Percentiles rank a stretch among this genome's conserved stretches.
Conservation (phyloP, 2,329 filamentous ascomycete species). For the Elsinoe fawcettii region DNA sequence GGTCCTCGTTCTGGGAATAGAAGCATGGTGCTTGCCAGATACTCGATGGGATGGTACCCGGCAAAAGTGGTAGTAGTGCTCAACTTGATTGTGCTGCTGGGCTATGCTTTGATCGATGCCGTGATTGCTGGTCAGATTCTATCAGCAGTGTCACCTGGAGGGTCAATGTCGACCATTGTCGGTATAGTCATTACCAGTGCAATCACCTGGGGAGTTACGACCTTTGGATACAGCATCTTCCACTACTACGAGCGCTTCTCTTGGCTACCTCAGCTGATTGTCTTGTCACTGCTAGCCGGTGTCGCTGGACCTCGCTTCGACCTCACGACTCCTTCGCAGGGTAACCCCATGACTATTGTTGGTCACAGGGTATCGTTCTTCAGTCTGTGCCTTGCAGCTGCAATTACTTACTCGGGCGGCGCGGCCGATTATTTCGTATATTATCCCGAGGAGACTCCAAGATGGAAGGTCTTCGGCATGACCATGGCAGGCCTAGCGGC, state of each 20-base stretch:
- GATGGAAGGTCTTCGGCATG: slow-evolving; percentile 48
- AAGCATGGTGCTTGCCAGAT: slow-evolving; percentile 55
- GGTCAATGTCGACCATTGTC: slow-evolving; percentile 55
- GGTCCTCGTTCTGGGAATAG: slow-evolving; percentile 54
- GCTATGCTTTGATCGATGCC: slow-evolving; percentile 56
- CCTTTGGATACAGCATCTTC: slow-evolving; percentile 60
- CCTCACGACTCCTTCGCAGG: slow-evolving; percentile 42
- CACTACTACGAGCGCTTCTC: slow-evolving; percentile 62
- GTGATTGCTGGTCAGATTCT: slow-evolving; percentile 62
- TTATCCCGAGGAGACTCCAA: slow-evolving; percentile 48
- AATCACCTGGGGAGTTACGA: slow-evolving; percentile 56
- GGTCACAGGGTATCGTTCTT: slow-evolving; percentile 61
- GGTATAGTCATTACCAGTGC: slow-evolving; percentile 59
- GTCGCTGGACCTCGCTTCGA: slow-evolving; percentile 55
- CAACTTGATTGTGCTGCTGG: slow-evolving; percentile 54
- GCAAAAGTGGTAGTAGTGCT: slow-evolving; percentile 56
- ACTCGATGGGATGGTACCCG: slow-evolving; percentile 59
- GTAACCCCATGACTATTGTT: slow-evolving; percentile 44
- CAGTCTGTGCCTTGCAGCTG: slow-evolving; percentile 57
- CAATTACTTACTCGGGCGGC: slow-evolving; percentile 55
- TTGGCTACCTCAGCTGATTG: slow-evolving; percentile 56
- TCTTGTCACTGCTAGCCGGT: slow-evolving; percentile 55
- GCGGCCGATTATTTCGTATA: slow-evolving; percentile 64
- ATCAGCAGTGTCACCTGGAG: slow-evolving; percentile 53
- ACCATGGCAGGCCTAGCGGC: slow-evolving; percentile 50